A percentile compares a stretch with the other conserved stretches of the same genome.
These are phyloP conservation scores for Saccharomyces hybrid DNA, from an alignment of 1,139 yeast genomes.

Conservation along the genomic window DNA sequence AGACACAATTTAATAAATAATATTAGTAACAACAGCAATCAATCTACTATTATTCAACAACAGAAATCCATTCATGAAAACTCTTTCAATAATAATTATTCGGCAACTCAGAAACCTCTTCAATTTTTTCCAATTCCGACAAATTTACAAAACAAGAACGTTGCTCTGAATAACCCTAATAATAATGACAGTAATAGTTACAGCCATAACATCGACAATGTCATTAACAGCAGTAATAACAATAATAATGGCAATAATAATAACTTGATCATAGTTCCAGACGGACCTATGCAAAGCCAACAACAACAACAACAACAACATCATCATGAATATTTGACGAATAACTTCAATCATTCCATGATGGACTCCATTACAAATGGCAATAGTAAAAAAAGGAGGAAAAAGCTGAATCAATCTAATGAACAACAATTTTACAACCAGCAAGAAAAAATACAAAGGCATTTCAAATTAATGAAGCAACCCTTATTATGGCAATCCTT, in stretches of 20 bases:
- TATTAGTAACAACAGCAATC: slow-evolving; percentile 2
- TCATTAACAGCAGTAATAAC: slow-evolving; percentile 19
- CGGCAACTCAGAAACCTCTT: slow-evolving; percentile 30
- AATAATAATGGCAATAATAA: slow-evolving; percentile 17
- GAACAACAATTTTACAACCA: background rate
- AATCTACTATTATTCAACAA: background rate
- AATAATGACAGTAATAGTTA: slow-evolving; percentile 3
- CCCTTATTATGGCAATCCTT: slow-evolving; percentile 5
- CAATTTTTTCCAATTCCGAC: slow-evolving; percentile 30
- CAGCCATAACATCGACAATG: slow-evolving; percentile 5
- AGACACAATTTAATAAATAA: slow-evolving; percentile 10
- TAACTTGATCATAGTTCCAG: background rate
- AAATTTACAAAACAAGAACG: slow-evolving; percentile 13
- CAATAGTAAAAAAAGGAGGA: slow-evolving; percentile 3
- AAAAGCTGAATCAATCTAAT: background rate
- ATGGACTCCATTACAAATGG: background rate
- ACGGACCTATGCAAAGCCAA: slow-evolving; percentile 1
- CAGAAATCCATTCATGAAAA: slow-evolving; percentile 14
- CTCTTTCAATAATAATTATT: slow-evolving; percentile 14
- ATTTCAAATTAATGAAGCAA: slow-evolving; percentile 17
- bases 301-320: background rate
- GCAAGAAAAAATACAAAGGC: slow-evolving; percentile 17
- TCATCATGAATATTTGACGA: background rate
- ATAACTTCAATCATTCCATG: background rate
- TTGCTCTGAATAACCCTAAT: background rate